Evolutionary conservation across 768 basidiomycete species (phyloP).

Genomic region (Chlorophyllum brunneum): DNA sequence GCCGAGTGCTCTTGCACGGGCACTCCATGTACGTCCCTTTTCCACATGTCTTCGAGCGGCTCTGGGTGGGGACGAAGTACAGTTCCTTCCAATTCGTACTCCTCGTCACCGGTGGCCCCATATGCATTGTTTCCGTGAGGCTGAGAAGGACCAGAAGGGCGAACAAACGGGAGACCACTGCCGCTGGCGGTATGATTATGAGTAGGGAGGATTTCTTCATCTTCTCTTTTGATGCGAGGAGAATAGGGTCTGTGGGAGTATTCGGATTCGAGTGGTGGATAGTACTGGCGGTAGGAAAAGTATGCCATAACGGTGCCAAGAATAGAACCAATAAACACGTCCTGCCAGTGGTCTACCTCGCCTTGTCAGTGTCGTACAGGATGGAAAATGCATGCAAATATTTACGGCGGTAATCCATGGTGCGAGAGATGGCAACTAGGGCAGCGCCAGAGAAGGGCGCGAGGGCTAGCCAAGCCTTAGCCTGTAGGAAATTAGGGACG

Average conservation of each 20-base stretch:
- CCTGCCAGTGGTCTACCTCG: conserved; percentile 73
- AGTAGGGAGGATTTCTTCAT: conserved; percentile 39
- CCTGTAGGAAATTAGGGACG: conserved; percentile 28
- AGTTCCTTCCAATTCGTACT: conserved; percentile 27
- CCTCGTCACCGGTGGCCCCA: conserved; percentile 15
- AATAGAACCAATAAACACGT: conserved; percentile 76
- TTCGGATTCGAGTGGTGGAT: conserved; percentile 63
- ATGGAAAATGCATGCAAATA: conserved; percentile 13
- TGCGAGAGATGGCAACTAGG: conserved; percentile 79
- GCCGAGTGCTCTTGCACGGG: conserved; percentile 2
- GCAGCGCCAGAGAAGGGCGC: conserved; percentile 75
- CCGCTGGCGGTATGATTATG: conserved; percentile 15
- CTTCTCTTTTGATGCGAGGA: conserved; percentile 55
- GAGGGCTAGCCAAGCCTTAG: conserved; percentile 82
- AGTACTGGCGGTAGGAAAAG: conserved; percentile 83
- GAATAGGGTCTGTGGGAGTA: conserved; percentile 67
- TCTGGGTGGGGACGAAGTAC: conserved; percentile 25
- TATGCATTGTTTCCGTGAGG: conserved; percentile 9
- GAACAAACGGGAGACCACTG: background rate
- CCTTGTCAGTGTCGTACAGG: background rate
- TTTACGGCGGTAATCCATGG: conserved; percentile 88
- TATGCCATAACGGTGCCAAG: conserved; percentile 71
- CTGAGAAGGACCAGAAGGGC: conserved; percentile 8
- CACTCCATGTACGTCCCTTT: conserved; percentile 7
- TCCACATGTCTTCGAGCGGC: conserved; percentile 13